Percentiles rank a stretch among this genome's conserved stretches.
phyloP scores from a whole-genome alignment of 371 early-diverging fungal species.

The Massospora cicadina region DNA sequence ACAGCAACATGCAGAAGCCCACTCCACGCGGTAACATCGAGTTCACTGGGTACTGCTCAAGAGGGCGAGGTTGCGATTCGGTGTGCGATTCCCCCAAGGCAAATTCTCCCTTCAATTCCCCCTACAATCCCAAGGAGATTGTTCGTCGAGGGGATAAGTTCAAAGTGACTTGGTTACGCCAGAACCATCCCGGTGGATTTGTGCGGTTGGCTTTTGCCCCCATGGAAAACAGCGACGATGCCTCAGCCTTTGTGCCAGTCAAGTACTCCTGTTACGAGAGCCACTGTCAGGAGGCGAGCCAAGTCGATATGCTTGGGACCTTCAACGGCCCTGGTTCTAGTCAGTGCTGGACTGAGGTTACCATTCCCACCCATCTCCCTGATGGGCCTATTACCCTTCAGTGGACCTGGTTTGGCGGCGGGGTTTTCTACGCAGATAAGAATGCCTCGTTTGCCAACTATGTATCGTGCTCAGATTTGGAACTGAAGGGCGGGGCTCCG shows the following conservation, averaged over 20 bases:
- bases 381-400: conserved; percentile 34
- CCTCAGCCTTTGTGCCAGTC: conserved; percentile 25
- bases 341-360: conserved; percentile 25
- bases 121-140: not conserved
- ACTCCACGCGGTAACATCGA: conserved; percentile 3
- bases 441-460: conserved; percentile 26
- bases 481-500: conserved; percentile 22
- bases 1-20: conserved; percentile 1
- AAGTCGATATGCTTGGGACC: conserved; percentile 10
- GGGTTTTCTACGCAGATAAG: conserved; percentile 20
- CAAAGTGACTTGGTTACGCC: conserved; percentile 26
- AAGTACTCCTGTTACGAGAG: conserved; percentile 36
- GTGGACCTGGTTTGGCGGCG: conserved; percentile 35
- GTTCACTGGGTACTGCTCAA: conserved; percentile 3
- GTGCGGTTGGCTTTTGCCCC: conserved; percentile 33
- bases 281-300: conserved; percentile 20
- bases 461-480: conserved; percentile 29
- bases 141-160: conserved; percentile 27
- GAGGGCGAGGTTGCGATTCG: not conserved
- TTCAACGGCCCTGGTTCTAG: conserved; percentile 22
- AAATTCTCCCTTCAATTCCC: not conserved
- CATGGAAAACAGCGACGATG: conserved; percentile 28
- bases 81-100: not conserved
- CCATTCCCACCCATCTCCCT: conserved; percentile 26
- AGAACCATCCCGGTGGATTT: conserved; percentile 43